Evolutionary conservation across 1,139 yeast genomes (phyloP), one percentile per base, ranked within the genome.

Genomic region (Eremothecium gossypii): DNA sequence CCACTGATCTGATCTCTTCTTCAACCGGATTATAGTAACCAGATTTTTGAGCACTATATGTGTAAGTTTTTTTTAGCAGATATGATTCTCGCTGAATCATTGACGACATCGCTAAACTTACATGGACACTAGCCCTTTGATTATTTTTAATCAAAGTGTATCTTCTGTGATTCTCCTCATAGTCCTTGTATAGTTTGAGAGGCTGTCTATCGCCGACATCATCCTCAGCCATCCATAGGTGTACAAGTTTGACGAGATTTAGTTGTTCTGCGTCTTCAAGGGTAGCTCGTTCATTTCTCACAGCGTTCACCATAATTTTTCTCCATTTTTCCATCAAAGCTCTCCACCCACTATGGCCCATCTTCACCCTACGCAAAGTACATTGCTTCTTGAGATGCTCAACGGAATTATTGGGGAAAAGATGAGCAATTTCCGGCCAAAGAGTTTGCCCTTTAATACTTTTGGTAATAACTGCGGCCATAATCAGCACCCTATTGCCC

Each of bases 281-380:
- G 3, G 60, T 45, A 2, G 55, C 53, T n/a, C 44, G 43, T 36
- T 52, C 63, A 10, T 56, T 50, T 40, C 57, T 52, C 10, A 60
- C 52, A 0, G 60, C 63, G 8, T 46, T 38, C 4, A 60, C 55
- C 31, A 60, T 45, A 14, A 58, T 52, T 39, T 50, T 55, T 17
- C 55, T 54, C 63, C 65, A 60, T 40, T 58, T 56, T 17, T 56
- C 55, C 26, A 56, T 49, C 14, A 53, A 47, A 5, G 58, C 60
- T 41, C 51, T 54, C 60, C 63, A 57, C 10, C 64, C 64, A 13
- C 47, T 43, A 33, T 55, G 55, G 1, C 65, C 65, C 58, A 60
- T 58, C 33, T 53, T 49, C 3, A 60, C 57, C 36, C 62, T 47
- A 26, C 60, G 49, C 3, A 44, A 43, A 8, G 58, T 54, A 61